Base-by-base conservation (phyloP, 169 alveolate species). In the Toxoplasma gondii region DNA sequence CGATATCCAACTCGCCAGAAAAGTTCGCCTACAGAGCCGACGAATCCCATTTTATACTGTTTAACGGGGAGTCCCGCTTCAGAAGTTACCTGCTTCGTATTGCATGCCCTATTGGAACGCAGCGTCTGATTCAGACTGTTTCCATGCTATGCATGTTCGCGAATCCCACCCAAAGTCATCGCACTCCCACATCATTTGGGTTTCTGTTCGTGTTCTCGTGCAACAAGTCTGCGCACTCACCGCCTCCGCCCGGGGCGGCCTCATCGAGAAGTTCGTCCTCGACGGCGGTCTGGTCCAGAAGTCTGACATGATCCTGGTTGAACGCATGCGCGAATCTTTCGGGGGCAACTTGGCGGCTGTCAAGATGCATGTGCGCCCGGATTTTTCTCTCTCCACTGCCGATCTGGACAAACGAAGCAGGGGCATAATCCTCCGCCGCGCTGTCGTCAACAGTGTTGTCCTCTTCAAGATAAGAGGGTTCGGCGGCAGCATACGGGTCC, bases 241-340 rank as follows among this genome's bases (percentile, higher is more conserved):
- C 90, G 34, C 67, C 54, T 36, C 31, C 90, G 67, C 22, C 38
- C 22, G 58, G 38, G 31, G 67, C 58, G 36, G 90, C 90, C 67
- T 82, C 90, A 12, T 27, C 31, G 67, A 82, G 90, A 17, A 82
- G 90, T 49, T 82, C 70, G 38, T 82, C 41, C 36, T 82, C 90
- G 39, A 43, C 67, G 24, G 90, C 38, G 49, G 49, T 36, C 90
- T 82, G 90, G 67, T 82, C 90, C 38, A 49, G 12, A 27, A 41
- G 49, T 41, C 90, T 24, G 90, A 41, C 36, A 31, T n/a, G 54
- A 16, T 82, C 90, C 41, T 82, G 69, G 67, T 44, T 82, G 90
- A 82, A 82, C 90, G 90, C 34, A 24, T 43, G 31, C 24, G 90
- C 70, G 27, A 2, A 7, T 29, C 67, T 22, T 10, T 24, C 90